Conservation (phyloP, 371 early-diverging fungal species). For the Apophysomyces variabilis region DNA sequence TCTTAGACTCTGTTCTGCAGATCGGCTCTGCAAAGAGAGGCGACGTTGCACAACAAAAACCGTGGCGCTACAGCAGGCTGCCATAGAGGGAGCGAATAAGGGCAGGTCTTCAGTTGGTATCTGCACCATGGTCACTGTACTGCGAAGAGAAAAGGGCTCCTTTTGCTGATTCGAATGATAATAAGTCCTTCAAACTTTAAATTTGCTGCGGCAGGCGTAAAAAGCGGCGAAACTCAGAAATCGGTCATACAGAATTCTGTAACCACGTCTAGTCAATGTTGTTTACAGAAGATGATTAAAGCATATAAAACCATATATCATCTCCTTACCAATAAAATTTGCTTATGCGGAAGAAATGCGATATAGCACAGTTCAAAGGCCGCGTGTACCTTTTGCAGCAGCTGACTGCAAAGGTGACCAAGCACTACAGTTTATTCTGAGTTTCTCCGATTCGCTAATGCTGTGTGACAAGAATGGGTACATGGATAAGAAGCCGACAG, state of each 20-base stretch:
- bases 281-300: no score
- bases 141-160: not conserved
- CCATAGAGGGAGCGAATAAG: slow-evolving; percentile 7
- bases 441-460: no score
- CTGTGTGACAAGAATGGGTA: no score
- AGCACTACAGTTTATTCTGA: no score
- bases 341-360: no score
- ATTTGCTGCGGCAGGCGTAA: slow-evolving; percentile 1
- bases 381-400: no score
- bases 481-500: no score
- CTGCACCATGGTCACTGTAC: not conserved
- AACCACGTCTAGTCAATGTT: no score
- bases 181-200: not conserved
- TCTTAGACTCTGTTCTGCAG: slow-evolving; percentile 12
- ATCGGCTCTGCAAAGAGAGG: slow-evolving; percentile 3
- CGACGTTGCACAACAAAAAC: slow-evolving; percentile 23
- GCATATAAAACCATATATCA: no score
- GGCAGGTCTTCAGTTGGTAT: slow-evolving; percentile 20
- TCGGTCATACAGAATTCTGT: not conserved
- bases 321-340: no score
- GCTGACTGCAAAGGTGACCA: no score
- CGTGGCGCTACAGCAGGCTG: slow-evolving; percentile 20
- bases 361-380: no score
- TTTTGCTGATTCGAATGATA: not conserved
- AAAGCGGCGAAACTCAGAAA: not conserved